Conservation (phyloP, 1,284 basidiomycete species). For the Meripilus lineatus region DNA sequence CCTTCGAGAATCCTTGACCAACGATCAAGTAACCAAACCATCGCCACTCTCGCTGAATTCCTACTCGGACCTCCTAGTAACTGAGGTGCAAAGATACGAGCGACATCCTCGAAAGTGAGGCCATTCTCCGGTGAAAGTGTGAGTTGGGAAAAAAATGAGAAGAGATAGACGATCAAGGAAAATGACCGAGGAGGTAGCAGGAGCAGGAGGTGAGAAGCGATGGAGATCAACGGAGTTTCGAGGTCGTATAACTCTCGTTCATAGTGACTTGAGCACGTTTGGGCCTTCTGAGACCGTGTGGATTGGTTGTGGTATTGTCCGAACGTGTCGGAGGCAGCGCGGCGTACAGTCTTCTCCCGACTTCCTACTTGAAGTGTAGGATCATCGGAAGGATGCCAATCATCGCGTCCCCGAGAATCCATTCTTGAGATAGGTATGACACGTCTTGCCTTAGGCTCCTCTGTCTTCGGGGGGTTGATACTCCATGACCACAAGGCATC, state of each 20-base stretch:
- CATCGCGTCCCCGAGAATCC: no score
- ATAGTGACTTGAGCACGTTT: neutral
- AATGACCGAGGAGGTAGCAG: conserved; percentile 55
- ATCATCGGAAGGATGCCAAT: conserved; percentile 2
- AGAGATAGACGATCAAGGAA: conserved; percentile 55
- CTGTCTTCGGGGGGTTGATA: conserved; percentile 1
- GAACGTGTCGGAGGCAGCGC: neutral
- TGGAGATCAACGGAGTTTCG: conserved; percentile 32
- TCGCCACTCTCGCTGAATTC: neutral
- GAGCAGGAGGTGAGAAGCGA: conserved; percentile 52
- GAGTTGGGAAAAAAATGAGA: conserved; percentile 49
- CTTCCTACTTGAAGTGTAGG: conserved; percentile 2
- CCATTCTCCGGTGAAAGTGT: conserved; percentile 31
- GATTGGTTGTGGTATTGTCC: neutral
- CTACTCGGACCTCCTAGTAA: neutral
- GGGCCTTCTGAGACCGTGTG: neutral
- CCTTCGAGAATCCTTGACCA: neutral
- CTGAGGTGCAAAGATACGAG: conserved; percentile 21
- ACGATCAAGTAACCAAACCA: conserved; percentile 4
- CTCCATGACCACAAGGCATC: conserved; percentile 4
- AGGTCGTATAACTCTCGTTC: neutral
- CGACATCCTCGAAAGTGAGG: conserved; percentile 25
- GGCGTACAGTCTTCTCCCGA: neutral
- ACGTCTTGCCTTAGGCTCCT: neutral
- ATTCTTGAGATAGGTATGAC: neutral